Evolutionary conservation across 2,329 filamentous ascomycete species (phyloP).

Genomic region (Diaporthe capsici): DNA sequence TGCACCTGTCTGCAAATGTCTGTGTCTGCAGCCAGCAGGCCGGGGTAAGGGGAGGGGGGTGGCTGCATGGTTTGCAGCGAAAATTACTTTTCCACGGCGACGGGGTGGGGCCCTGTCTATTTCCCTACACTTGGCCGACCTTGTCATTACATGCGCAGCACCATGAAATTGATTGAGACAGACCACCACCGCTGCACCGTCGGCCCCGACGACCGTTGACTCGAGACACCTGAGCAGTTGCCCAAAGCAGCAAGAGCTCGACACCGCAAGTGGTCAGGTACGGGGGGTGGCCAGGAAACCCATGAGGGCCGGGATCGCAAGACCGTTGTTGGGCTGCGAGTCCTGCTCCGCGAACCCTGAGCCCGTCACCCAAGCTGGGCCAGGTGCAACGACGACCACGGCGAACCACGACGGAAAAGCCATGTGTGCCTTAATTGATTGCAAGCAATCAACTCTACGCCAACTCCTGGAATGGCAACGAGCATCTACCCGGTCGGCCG

Average conservation of each 20-base stretch:
- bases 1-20: not conserved
- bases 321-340: not conserved
- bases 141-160: not conserved
- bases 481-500: slow-evolving; percentile 34
- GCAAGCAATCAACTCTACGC: not conserved
- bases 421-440: slow-evolving; percentile 13
- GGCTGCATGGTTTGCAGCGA: slow-evolving; percentile 4
- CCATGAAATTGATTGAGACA: not conserved
- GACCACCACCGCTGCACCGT: not conserved
- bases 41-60: not conserved
- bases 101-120: slow-evolving; percentile 15
- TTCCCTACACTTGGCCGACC: slow-evolving; percentile 22
- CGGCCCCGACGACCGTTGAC: slow-evolving; percentile 29
- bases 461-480: not conserved
- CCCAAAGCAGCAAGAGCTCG: slow-evolving; percentile 20
- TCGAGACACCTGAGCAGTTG: slow-evolving; percentile 31
- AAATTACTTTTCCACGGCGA: slow-evolving; percentile 26
- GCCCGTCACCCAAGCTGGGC: not conserved
- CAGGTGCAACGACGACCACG: not conserved
- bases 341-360: slow-evolving; percentile 26
- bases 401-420: slow-evolving; percentile 7
- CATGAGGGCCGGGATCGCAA: not conserved
- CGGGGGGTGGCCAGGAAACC: slow-evolving; percentile 14
- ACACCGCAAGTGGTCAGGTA: not conserved
- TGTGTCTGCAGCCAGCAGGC: not conserved